Evolutionary conservation across 305 asterid species (phyloP).

Genomic region (Plantago coronopus): DNA sequence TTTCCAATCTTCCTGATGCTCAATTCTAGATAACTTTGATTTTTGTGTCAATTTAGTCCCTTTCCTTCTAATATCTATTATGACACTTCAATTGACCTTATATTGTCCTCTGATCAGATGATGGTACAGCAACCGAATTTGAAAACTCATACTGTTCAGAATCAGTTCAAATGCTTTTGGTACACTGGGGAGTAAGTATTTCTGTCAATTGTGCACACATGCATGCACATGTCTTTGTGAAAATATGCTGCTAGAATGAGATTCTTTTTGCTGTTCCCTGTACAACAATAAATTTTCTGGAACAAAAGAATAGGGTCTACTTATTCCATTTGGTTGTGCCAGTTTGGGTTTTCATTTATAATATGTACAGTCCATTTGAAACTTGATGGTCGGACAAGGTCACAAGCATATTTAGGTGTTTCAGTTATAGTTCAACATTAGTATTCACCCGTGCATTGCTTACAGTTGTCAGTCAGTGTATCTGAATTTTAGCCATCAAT

Average conservation of each 20-base stretch:
- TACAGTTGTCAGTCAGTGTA: background rate
- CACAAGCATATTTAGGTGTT: background rate
- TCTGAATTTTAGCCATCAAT: background rate
- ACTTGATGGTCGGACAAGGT: background rate
- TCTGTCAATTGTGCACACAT: slow-evolving; percentile 13
- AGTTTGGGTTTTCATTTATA: too few species aligned
- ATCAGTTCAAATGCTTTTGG: slow-evolving; percentile 42
- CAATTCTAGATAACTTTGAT: background rate
- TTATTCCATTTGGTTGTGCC: too few species aligned
- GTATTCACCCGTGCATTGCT: background rate
- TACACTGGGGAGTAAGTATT: slow-evolving; percentile 32
- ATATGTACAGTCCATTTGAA: background rate
- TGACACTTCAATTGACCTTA: background rate
- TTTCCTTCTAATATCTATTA: background rate
- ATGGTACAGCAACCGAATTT: slow-evolving; percentile 38
- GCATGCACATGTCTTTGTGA: background rate
- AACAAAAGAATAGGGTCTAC: too few species aligned
- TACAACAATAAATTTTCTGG: too few species aligned
- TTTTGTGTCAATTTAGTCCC: background rate
- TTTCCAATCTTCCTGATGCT: background rate
- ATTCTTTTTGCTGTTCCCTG: background rate
- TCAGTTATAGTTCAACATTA: background rate
- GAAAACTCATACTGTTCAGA: slow-evolving; percentile 35
- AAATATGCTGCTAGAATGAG: background rate
- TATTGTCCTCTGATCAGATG: slow-evolving; percentile 9